Evolutionary conservation across 495 filamentous ascomycete species (phyloP), one percentile per base, ranked within the genome.

Genomic region (Durotheca rogersii): DNA sequence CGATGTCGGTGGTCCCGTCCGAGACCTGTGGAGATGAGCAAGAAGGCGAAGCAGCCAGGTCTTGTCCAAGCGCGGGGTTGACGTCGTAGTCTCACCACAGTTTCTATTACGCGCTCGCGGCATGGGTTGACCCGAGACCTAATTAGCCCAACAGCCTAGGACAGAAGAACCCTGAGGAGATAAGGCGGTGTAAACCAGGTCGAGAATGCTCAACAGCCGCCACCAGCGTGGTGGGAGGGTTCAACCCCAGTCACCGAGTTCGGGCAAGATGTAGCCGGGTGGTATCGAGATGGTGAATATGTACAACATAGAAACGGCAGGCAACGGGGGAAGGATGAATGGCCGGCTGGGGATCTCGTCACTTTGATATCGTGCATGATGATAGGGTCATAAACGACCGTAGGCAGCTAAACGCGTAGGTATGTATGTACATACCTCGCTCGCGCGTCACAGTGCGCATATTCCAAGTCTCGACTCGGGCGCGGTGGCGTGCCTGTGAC

Each of bases 401-500:
- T n/a, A n/a, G n/a, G n/a, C n/a, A n/a, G n/a, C n/a, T n/a, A n/a
- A n/a, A n/a, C 37, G 11, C 29, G 37, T 45, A 38, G 41, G 30
- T 40, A 43, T 48, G 53, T 16, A 52, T 32, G 34, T n/a, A n/a
- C n/a, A n/a, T 40, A 36, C 27, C 29, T 21, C 34, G 20, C 30
- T 41, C 18, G 3, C 9, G 4, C n/a, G 23, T 25, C 35, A 59
- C 49, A 38, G 44, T 45, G 50, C n/a, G 37, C n/a, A n/a, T 30
- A 18, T 29, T 20, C 7, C 16, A 30, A 39, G 10, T 29, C 25
- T 19, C 14, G 18, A 20, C 21, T 18, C 19, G 12, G 39, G n/a
- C n/a, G n/a, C n/a, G n/a, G 56, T 53, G 56, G 56, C 56, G 49
- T 59, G 31, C 40, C 34, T 25, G 29, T 29, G 10, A n/a, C 19